These are phyloP conservation scores for Amylostereum areolatum DNA, from an alignment of 1,284 basidiomycete genomes.

Conservation along the genomic window DNA sequence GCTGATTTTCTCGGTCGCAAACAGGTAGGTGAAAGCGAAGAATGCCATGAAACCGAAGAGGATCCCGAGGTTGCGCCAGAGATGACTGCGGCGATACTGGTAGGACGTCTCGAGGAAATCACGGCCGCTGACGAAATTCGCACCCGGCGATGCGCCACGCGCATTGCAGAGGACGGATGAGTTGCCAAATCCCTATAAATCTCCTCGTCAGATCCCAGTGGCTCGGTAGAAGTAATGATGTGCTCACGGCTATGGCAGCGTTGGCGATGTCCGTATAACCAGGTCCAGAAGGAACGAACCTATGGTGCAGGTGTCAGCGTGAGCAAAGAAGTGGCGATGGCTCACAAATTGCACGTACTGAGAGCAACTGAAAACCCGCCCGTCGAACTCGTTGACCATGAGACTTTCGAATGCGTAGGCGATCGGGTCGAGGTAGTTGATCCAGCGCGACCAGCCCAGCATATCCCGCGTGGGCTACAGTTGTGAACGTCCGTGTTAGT, in stretches of 20 bases:
- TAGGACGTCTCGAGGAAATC: slow-evolving; percentile 56
- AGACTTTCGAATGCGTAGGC: slow-evolving; percentile 73
- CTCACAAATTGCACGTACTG: too few species aligned
- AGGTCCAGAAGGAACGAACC: slow-evolving; percentile 36
- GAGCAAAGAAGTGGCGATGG: too few species aligned
- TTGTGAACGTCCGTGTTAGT: too few species aligned
- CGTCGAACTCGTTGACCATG: slow-evolving; percentile 82
- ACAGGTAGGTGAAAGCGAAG: slow-evolving; percentile 60
- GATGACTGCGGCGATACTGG: slow-evolving; percentile 40
- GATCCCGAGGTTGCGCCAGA: slow-evolving; percentile 57
- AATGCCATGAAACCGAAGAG: slow-evolving; percentile 57
- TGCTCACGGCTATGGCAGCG: too few species aligned
- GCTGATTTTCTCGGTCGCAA: slow-evolving; percentile 52
- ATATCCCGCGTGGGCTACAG: slow-evolving; percentile 65
- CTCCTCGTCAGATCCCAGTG: too few species aligned
- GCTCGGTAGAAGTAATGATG: too few species aligned
- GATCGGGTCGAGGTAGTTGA: slow-evolving; percentile 72
- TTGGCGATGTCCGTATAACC: slow-evolving; percentile 62
- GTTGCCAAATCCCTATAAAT: too few species aligned
- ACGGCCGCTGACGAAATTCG: slow-evolving; percentile 40
- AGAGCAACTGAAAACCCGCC: slow-evolving; percentile 32
- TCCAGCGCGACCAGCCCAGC: slow-evolving; percentile 88
- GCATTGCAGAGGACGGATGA: slow-evolving; percentile 63
- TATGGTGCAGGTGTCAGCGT: too few species aligned
- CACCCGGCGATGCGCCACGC: slow-evolving; percentile 48